Conservation (phyloP, 2,329 filamentous ascomycete genomes). For the Lojkania enalia region DNA sequence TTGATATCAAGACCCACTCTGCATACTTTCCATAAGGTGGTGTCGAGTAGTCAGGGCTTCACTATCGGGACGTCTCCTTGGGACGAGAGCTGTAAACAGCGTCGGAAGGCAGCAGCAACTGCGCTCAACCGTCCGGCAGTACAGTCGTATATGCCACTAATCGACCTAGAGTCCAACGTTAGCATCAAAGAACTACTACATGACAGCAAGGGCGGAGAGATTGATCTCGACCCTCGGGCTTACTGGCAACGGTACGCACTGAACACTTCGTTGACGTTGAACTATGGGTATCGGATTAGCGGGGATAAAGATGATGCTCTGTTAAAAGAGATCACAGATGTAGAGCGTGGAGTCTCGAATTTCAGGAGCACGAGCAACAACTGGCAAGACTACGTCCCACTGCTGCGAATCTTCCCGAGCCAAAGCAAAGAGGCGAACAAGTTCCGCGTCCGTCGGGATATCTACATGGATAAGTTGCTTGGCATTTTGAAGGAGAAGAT, state of each 20-base stretch:
- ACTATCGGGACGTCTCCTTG: conserved; percentile 84
- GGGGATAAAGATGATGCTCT: conserved; percentile 69
- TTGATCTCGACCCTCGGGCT: conserved; percentile 70
- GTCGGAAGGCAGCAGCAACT: conserved; percentile 77
- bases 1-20: conserved; percentile 77
- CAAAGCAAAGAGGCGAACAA: conserved; percentile 65
- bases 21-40: conserved; percentile 80
- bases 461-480: conserved; percentile 64
- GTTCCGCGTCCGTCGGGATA: conserved; percentile 69
- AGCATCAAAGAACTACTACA: conserved; percentile 72
- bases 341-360: conserved; percentile 75
- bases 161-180: conserved; percentile 73
- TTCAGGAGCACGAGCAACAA: conserved; percentile 81
- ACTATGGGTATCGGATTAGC: conserved; percentile 77
- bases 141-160: conserved; percentile 79
- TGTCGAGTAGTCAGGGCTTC: conserved; percentile 75
- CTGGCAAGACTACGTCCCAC: conserved; percentile 81
- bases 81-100: conserved; percentile 77
- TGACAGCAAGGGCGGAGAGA: conserved; percentile 63
- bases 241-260: conserved; percentile 78
- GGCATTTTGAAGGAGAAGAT: conserved; percentile 64
- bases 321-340: conserved; percentile 72
- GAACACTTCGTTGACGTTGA: conserved; percentile 76
- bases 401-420: conserved; percentile 67
- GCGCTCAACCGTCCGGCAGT: conserved; percentile 76